phyloP scores from a whole-genome alignment of 140 eudicot species.

The Ambrosia hybrid region DNA sequence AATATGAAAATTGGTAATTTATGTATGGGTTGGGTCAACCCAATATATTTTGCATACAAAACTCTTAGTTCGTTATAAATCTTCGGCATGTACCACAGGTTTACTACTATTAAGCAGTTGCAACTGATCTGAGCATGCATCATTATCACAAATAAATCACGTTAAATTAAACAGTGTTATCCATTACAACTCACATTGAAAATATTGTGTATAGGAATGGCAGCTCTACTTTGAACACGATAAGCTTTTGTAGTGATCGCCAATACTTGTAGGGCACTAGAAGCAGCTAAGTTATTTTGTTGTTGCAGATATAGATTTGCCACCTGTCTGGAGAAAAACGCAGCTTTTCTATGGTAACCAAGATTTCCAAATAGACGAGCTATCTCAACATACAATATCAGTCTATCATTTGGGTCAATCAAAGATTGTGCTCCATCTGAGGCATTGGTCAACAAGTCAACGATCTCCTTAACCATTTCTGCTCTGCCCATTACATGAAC shows the following conservation, averaged over 20 bases:
- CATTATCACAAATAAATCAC: too few species aligned
- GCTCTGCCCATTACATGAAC: conserved; percentile 46
- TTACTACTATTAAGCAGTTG: too few species aligned
- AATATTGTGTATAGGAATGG: conserved; percentile 36
- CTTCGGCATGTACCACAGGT: too few species aligned
- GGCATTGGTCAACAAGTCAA: conserved; percentile 79
- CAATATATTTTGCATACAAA: too few species aligned
- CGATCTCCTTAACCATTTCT: too few species aligned
- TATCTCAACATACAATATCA: conserved; percentile 73
- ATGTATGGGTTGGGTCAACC: too few species aligned
- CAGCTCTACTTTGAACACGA: conserved; percentile 89
- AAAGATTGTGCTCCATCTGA: conserved; percentile 90
- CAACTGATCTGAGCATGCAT: too few species aligned
- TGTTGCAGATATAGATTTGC: conserved; percentile 92
- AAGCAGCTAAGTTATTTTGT: conserved; percentile 82
- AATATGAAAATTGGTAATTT: too few species aligned
- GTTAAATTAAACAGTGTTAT: too few species aligned
- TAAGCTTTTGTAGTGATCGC: conserved; percentile 93
- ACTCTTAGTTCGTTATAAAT: too few species aligned
- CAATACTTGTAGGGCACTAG: conserved; percentile 94
- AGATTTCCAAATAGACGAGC: conserved; percentile 95
- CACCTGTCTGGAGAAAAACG: conserved; percentile 97
- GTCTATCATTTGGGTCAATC: conserved; percentile 87
- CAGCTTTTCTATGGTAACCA: conserved; percentile 93
- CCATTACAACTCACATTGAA: conserved; percentile 51